Conservation (phyloP, 2,329 filamentous ascomycete species). For the Incumbomyces delicatus region DNA sequence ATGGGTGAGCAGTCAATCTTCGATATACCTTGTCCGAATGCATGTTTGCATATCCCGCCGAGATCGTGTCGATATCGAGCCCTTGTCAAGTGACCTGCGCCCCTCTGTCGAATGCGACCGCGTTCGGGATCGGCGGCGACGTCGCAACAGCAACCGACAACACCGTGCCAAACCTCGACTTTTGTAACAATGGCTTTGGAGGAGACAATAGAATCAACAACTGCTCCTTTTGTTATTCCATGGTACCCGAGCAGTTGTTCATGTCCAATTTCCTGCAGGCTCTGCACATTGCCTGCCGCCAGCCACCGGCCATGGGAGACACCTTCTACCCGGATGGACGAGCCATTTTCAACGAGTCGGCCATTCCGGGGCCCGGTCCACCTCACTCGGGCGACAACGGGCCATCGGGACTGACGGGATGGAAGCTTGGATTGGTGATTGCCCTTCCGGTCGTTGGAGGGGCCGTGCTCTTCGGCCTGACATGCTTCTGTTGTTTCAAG, state of each 20-base stretch:
- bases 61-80: slow-evolving; percentile 30
- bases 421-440: slow-evolving; percentile 31
- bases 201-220: slow-evolving; percentile 32
- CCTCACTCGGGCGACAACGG: slow-evolving; percentile 18
- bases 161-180: slow-evolving; percentile 25
- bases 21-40: slow-evolving; percentile 36
- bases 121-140: slow-evolving; percentile 25
- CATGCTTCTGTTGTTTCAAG: slow-evolving; percentile 31
- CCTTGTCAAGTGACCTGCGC: slow-evolving; percentile 36
- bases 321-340: slow-evolving; percentile 31
- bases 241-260: slow-evolving; percentile 31
- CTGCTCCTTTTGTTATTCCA: slow-evolving; percentile 36
- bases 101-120: slow-evolving; percentile 20
- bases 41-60: slow-evolving; percentile 32
- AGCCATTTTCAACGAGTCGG: slow-evolving; percentile 32
- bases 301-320: slow-evolving; percentile 26
- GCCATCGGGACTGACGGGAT: slow-evolving; percentile 14
- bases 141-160: slow-evolving; percentile 21
- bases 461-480: slow-evolving; percentile 26
- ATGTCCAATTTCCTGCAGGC: slow-evolving; percentile 38
- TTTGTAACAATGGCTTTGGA: slow-evolving; percentile 30
- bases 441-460: slow-evolving; percentile 35
- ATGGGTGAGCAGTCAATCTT: slow-evolving; percentile 31
- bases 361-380: slow-evolving; percentile 27
- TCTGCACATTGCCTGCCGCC: slow-evolving; percentile 36